These are phyloP conservation scores for Bombardia bombarda DNA, from an alignment of 495 filamentous ascomycete species.

Conservation along the genomic window DNA sequence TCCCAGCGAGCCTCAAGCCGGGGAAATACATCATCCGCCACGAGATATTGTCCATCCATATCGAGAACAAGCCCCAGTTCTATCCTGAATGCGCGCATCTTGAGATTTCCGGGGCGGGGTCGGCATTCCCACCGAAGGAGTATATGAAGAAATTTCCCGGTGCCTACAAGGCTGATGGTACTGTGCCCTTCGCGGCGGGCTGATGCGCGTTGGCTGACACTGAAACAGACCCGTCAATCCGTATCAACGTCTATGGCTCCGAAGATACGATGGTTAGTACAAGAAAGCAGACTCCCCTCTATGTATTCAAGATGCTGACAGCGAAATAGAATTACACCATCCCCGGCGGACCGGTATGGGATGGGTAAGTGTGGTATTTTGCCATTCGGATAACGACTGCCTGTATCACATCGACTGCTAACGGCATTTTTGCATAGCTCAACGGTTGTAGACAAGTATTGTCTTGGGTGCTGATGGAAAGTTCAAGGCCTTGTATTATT, in stretches of 20 bases:
- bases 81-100: constrained; percentile 51
- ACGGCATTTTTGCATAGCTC: constrained; percentile 1
- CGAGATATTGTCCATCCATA: constrained; percentile 47
- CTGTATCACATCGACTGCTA: constrained; percentile 4
- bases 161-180: constrained; percentile 37
- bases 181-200: neutral
- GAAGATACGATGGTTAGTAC: constrained; percentile 25
- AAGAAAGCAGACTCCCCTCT: no score
- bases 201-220: neutral
- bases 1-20: constrained; percentile 36
- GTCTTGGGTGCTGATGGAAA: constrained; percentile 11
- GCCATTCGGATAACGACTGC: neutral
- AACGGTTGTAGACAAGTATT: constrained; percentile 26
- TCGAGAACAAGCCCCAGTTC: constrained; percentile 46
- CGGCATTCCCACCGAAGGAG: constrained; percentile 27
- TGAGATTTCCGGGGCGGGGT: constrained; percentile 37
- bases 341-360: constrained; percentile 38
- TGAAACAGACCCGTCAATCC: constrained; percentile 39
- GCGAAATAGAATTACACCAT: constrained; percentile 31
- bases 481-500: neutral
- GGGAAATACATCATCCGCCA: constrained; percentile 48
- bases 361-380: constrained; percentile 22
- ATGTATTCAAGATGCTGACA: no score
- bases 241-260: constrained; percentile 40
- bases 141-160: constrained; percentile 44